Evolutionary conservation across 2,329 filamentous ascomycete species (phyloP), one percentile per base, ranked within the genome.

Genomic region (Fusarium cyanostomum): DNA sequence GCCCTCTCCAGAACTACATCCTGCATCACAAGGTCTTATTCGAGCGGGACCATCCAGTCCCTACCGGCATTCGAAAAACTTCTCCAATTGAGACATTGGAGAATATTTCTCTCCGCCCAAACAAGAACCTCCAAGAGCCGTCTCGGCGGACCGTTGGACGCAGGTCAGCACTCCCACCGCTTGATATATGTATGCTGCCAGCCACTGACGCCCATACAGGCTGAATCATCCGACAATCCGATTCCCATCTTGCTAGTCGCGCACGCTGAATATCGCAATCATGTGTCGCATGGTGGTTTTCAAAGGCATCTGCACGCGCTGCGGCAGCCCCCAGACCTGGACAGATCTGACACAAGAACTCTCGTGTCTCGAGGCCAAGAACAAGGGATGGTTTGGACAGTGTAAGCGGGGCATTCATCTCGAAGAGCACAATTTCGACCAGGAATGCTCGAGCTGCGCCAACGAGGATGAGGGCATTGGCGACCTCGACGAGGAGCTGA

Each of bases 281-380:
- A 83, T 83, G 81, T 83, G 81, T 71, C 80, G 81, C 52, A 74
- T 80, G 68, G 67, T 83, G 39, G 68, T 78, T 38, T 83, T 82
- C 66, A 68, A 69, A 34, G 81, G 81, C 42, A 68, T 71, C 35
- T 83, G 81, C 71, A 78, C 78, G 33, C 74, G 72, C 43, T 83
- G 81, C 69, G 74, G 70, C 35, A 71, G 75, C 7, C 65, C 58
- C 39, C 77, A 80, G 50, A 78, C 73, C 13, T 81, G 81, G 80
- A 71, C 76, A 24, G 78, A 82, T 8, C 73, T 83, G 16, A 73
- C 76, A 11, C 80, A 82, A 66, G 72, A 80, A 62, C 74, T 83
- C 3, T 80, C 78, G 8, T 83, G 81, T 53, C 77, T 83, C 45
- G 76, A 82, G 59, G 80, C 81, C 33, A 83, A 83, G 66, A 83